Evolutionary conservation across 1,284 basidiomycete species (phyloP), one percentile per base, ranked within the genome.

Genomic region (Malassezia psittaci): DNA sequence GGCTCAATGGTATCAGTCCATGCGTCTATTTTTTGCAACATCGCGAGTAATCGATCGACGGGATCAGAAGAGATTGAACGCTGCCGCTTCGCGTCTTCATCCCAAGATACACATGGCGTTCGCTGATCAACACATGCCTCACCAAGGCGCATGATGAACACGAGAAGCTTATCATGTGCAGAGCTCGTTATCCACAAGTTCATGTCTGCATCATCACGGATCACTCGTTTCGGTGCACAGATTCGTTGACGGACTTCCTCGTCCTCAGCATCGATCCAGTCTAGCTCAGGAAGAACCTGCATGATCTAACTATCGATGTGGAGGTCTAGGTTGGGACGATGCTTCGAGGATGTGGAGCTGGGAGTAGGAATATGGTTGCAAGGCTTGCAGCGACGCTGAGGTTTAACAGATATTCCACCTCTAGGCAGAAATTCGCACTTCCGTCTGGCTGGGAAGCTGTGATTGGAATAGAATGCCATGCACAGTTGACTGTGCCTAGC

Each of bases 391-490:
- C 24, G 24, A 29, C 24, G 24, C 24, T 29, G 24, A 29, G 24
- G 7, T 29, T 4, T 7, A 29, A 7, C 24, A 7, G 7, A 29
- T 29, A 29, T 7, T 29, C 24, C 24, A 29, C 24, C 24, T 29
- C 24, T 3, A 29, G 7, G 24, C 24, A 29, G 24, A 29, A 29
- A 7, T 29, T 29, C 4, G 7, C 59, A 0, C 60, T 73, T 1
- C 67, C 69, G 1, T 15, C 37, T 5, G 71, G 66, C 40, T 74
- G 72, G 72, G 59, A 71, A 47, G 65, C 91, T 18, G 80, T 94
- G 50, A 84, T 98, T 43, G 94, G 94, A 21, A 85, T 98, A 45
- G 93, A 98, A 72, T 88, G 91, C 10, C 94, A 98, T 72, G 87
- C 90, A 0, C 93, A 98, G 76, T 83, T 98, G 66, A 87, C 86